These are phyloP conservation scores for Quercus ilex DNA, from an alignment of 306 rosid genomes.

Conservation along the genomic window DNA sequence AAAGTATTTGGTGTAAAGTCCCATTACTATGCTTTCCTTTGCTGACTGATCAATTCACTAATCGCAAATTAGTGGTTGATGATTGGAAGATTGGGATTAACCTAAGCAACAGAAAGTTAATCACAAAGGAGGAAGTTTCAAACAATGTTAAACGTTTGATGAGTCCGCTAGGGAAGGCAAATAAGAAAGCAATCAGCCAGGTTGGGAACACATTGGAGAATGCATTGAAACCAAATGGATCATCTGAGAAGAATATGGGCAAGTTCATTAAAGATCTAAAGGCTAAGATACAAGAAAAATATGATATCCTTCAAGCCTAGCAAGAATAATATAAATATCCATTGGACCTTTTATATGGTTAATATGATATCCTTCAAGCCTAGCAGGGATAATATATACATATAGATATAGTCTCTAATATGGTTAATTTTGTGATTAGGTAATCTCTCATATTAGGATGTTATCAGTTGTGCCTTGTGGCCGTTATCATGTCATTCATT, in stretches of 20 bases:
- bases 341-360: too few relatives aligned
- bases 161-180: slow-evolving; percentile 28
- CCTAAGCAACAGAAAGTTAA: slow-evolving; percentile 9
- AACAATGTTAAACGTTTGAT: slow-evolving; percentile 37
- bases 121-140: slow-evolving; percentile 27
- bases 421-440: too few relatives aligned
- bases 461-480: too few relatives aligned
- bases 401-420: too few relatives aligned
- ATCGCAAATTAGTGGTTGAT: slow-evolving; percentile 51
- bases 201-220: slow-evolving; percentile 28
- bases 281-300: background rate
- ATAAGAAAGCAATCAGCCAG: slow-evolving; percentile 24
- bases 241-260: slow-evolving; percentile 38
- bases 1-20: slow-evolving; percentile 45
- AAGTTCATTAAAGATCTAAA: slow-evolving; percentile 32
- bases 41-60: slow-evolving; percentile 61
- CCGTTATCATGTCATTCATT: too few relatives aligned
- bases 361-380: background rate
- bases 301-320: background rate
- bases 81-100: slow-evolving; percentile 61
- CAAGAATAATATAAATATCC: too few relatives aligned
- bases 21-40: slow-evolving; percentile 57
- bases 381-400: too few relatives aligned
- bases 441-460: too few relatives aligned
- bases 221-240: slow-evolving; percentile 39